phyloP scores from a whole-genome alignment of 352 stramenopile genomes.

The Phytophthora pseudosyringae region DNA sequence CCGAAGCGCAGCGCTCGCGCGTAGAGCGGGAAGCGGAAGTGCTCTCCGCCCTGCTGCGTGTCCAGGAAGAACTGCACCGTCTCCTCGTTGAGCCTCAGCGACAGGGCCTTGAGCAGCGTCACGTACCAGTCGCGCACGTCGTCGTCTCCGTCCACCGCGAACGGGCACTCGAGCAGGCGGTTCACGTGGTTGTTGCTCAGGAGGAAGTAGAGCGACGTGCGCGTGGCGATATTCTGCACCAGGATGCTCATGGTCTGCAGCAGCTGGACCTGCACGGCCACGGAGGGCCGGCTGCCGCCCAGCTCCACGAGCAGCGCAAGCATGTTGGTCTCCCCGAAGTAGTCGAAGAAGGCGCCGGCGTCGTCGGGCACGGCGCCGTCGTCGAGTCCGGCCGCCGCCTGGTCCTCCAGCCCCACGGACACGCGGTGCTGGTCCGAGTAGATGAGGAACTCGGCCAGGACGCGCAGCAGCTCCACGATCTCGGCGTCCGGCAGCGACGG shows the following conservation, averaged over 20 bases:
- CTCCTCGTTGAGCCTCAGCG: slow-evolving; percentile 84
- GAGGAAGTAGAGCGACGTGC: slow-evolving; percentile 94
- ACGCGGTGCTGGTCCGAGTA: slow-evolving; percentile 86
- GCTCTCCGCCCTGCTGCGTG: slow-evolving; percentile 31
- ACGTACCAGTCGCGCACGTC: slow-evolving; percentile 91
- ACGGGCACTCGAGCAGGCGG: slow-evolving; percentile 87
- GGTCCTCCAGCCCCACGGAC: slow-evolving; percentile 22
- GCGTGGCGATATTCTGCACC: slow-evolving; percentile 90
- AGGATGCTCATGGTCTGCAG: slow-evolving; percentile 94
- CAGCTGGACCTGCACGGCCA: slow-evolving; percentile 91
- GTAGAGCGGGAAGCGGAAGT: slow-evolving; percentile 77
- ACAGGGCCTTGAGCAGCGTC: slow-evolving; percentile 89
- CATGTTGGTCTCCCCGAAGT: slow-evolving; percentile 98
- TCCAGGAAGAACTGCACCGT: slow-evolving; percentile 93
- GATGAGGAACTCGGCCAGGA: slow-evolving; percentile 88
- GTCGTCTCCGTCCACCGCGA: slow-evolving; percentile 70
- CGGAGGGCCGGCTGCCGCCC: slow-evolving; percentile 53
- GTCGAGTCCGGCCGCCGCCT: slow-evolving; percentile 2
- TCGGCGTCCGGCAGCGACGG: slow-evolving; percentile 65
- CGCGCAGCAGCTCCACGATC: slow-evolving; percentile 83
- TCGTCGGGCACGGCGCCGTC: slow-evolving; percentile 10
- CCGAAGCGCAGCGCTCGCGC: slow-evolving; percentile 73
- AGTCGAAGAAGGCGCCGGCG: slow-evolving; percentile 92
- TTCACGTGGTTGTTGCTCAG: slow-evolving; percentile 97
- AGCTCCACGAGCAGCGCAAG: slow-evolving; percentile 91